phyloP scores from a whole-genome alignment of 2,329 filamentous ascomycete genomes.

The Pseudocercospora musae region DNA sequence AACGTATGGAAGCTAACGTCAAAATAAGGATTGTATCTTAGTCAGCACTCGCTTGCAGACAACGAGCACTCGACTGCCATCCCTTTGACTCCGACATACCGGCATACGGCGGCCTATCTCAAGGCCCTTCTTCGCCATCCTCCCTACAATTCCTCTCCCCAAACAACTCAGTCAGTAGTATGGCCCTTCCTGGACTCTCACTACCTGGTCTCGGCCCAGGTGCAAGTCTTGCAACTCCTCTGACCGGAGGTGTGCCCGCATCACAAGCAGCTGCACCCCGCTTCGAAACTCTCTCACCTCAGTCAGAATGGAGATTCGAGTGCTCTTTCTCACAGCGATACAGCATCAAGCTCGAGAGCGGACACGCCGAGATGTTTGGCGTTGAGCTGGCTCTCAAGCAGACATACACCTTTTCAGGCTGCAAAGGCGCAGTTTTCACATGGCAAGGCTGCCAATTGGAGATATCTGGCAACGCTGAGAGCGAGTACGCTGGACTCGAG shows the following conservation, averaged over 20 bases:
- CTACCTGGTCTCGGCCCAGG: slow-evolving; percentile 37
- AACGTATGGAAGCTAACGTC: no score
- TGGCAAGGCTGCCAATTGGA: slow-evolving; percentile 89
- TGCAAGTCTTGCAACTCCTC: slow-evolving; percentile 27
- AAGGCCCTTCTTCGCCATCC: no score
- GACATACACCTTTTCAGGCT: slow-evolving; percentile 74
- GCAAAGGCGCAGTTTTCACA: slow-evolving; percentile 84
- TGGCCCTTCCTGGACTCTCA: slow-evolving; percentile 47
- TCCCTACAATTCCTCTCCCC: not conserved
- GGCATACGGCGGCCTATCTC: not conserved
- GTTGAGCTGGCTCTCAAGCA: slow-evolving; percentile 83
- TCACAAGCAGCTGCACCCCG: slow-evolving; percentile 29
- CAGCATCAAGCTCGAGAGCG: slow-evolving; percentile 63
- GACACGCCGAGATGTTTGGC: slow-evolving; percentile 90
- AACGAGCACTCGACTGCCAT: not conserved
- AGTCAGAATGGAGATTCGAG: slow-evolving; percentile 46
- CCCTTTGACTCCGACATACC: not conserved
- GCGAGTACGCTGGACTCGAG: slow-evolving; percentile 69
- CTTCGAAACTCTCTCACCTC: slow-evolving; percentile 43
- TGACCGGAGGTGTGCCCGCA: slow-evolving; percentile 11
- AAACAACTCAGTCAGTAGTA: slow-evolving; percentile 8
- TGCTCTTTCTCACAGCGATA: slow-evolving; percentile 35
- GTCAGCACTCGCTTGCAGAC: not conserved
- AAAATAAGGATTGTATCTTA: not conserved
- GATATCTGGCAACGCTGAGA: slow-evolving; percentile 66